phyloP scores from a whole-genome alignment of 2,329 filamentous ascomycete species.

The Bimuria novae-zelandiae region DNA sequence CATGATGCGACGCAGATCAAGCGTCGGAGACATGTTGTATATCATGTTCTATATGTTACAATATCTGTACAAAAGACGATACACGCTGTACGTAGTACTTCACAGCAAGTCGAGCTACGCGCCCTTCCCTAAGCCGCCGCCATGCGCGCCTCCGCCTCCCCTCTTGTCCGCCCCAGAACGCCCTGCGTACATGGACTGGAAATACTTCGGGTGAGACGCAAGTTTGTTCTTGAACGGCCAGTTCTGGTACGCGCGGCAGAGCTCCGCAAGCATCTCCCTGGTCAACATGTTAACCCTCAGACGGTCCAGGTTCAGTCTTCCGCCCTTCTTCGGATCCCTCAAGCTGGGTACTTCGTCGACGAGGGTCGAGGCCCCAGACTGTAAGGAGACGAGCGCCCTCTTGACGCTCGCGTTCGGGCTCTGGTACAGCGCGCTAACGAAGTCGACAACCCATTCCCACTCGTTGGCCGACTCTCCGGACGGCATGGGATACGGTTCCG shows the following conservation, averaged over 20 bases:
- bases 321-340: conserved; percentile 37
- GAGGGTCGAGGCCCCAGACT: conserved; percentile 34
- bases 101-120: too few relatives aligned
- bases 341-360: conserved; percentile 32
- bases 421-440: conserved; percentile 25
- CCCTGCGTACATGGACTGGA: conserved; percentile 16
- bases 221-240: conserved; percentile 41
- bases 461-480: conserved; percentile 15
- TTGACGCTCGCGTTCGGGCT: conserved; percentile 12
- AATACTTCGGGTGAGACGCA: conserved; percentile 31
- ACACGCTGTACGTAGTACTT: background rate
- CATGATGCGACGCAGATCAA: background rate
- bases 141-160: background rate
- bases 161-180: background rate
- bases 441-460: conserved; percentile 36
- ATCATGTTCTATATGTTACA: conserved; percentile 1
- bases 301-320: conserved; percentile 36
- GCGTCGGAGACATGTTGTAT: background rate
- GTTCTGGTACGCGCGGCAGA: conserved; percentile 35
- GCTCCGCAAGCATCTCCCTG: conserved; percentile 37
- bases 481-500: conserved; percentile 60
- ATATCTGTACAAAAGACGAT: conserved; percentile 5
- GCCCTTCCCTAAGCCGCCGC: too few relatives aligned
- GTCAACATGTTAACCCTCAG: conserved; percentile 39
- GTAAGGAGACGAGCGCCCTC: conserved; percentile 33